Conservation (phyloP, 2,329 filamentous ascomycete species). For the Ceratocystis albifundus region DNA sequence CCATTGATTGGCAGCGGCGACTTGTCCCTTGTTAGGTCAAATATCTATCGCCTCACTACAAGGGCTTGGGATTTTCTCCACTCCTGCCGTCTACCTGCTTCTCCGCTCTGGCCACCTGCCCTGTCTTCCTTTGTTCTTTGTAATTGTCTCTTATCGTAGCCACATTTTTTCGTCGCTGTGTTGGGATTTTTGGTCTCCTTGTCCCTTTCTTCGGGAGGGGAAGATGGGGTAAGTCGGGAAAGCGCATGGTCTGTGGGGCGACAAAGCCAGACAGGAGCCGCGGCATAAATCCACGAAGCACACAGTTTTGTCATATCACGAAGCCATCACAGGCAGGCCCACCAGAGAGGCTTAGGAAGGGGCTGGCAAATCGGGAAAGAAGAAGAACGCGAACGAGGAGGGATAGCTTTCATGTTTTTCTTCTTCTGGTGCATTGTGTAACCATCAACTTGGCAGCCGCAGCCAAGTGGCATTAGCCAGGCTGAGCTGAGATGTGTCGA, state of each 20-base stretch:
- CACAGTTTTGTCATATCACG: neutral
- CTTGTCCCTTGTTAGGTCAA: neutral
- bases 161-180: neutral
- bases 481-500: too few relatives aligned
- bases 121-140: neutral
- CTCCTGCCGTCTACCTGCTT: neutral
- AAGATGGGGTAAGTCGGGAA: slow-evolving; percentile 5
- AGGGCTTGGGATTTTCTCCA: neutral
- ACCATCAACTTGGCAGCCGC: too few relatives aligned
- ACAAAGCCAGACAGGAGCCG: neutral
- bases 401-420: neutral
- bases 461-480: too few relatives aligned
- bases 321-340: neutral
- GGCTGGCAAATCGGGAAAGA: too few relatives aligned
- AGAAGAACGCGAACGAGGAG: neutral
- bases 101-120: neutral
- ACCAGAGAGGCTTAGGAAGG: neutral
- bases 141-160: neutral
- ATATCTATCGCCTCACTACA: too few relatives aligned
- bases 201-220: neutral
- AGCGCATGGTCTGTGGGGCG: slow-evolving; percentile 2
- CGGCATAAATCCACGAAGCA: neutral
- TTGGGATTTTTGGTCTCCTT: slow-evolving; percentile 1
- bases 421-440: neutral
- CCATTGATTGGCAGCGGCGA: neutral